Evolutionary conservation across 2,329 filamentous ascomycete genomes (phyloP), one percentile per base, ranked within the genome.

Genomic region (Calonectria fujianensis): DNA sequence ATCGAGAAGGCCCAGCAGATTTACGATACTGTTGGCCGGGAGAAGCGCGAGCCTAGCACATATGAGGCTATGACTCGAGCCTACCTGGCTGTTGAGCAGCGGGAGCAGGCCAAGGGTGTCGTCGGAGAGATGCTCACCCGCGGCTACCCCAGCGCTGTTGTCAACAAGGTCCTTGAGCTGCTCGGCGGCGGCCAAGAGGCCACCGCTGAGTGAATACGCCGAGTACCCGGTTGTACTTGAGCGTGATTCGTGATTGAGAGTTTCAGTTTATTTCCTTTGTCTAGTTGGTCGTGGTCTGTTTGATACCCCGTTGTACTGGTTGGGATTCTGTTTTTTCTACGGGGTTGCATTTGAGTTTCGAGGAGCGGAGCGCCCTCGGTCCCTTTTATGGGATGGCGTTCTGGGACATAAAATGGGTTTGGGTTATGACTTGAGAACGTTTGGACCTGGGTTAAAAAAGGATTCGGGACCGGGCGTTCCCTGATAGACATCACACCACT

Each of bases 61-160:
- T 99, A 99, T 85, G 97, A 99, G 87, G 96, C 96, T 51, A 99
- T 99, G 97, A 98, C 96, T 7, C 91, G 97, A 59, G 97, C 97
- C 0, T 98, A 94, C 86, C 91, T 99, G 70, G 93, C 95, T 14
- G 94, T 94, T 4, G 95, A 97, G 83, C 92, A 97, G 83, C 93
- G 95, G 41, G 90, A 93, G 64, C 90, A 91, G 73, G 97, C 97
- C 50, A 93, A 95, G 86, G 86, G 83, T 14, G 94, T 98, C 18
- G 96, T 98, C 31, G 91, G 94, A 70, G 97, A 99, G 89, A 98
- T 98, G 91, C 89, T 98, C 45, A 93, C 92, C 61, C 92, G 97
- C 72, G 96, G 96, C 50, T 99, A 98, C 83, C 97, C 97, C 61
- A 92, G 92, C 76, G 96, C 97, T 7, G 97, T 99, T 18, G 94